Evolutionary conservation across 306 rosid species (phyloP).

Genomic region (Spatholobus suberectus): DNA sequence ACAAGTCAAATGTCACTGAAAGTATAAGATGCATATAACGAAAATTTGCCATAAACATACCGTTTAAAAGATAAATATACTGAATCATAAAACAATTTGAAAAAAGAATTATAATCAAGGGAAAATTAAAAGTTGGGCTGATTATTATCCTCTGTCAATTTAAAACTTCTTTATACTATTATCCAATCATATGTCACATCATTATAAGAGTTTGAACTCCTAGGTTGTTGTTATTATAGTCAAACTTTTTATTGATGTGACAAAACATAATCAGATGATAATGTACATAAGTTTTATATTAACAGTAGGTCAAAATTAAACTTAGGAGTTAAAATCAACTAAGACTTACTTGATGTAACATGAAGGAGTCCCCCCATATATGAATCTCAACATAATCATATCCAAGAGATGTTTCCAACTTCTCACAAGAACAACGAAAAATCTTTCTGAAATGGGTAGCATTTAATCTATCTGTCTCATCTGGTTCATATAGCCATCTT

Average conservation of each 20-base stretch:
- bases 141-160: background rate
- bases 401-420: constrained; percentile 71
- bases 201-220: background rate
- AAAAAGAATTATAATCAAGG: background rate
- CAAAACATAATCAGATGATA: background rate
- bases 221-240: background rate
- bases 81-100: background rate
- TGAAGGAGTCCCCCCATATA: constrained; percentile 95
- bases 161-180: background rate
- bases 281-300: background rate
- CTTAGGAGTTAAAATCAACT: background rate
- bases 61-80: background rate
- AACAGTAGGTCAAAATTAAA: background rate
- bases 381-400: constrained; percentile 62
- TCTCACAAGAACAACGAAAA: constrained; percentile 69
- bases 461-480: constrained; percentile 69
- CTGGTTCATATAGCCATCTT: constrained; percentile 90
- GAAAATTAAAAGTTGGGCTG: background rate
- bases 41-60: too few species aligned
- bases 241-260: background rate
- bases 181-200: background rate
- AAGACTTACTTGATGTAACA: constrained; percentile 88
- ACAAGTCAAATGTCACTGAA: too few species aligned
- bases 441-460: constrained; percentile 87
- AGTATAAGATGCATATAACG: too few species aligned